Conservation (phyloP, 2,329 filamentous ascomycete genomes). For the Biscogniauxia mediterranea region DNA sequence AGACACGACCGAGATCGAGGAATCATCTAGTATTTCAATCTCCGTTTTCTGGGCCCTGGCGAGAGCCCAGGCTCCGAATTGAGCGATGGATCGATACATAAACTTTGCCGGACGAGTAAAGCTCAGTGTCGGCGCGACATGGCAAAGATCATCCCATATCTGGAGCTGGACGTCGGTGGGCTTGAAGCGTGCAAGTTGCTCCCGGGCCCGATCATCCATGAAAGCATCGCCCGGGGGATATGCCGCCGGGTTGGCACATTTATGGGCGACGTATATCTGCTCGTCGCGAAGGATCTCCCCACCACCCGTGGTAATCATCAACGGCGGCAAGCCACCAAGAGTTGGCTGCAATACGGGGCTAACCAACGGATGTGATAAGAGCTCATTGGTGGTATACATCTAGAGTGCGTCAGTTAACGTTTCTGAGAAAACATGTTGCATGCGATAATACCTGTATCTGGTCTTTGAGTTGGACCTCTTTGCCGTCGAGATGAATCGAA, state of each 20-base stretch:
- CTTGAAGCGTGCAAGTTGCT: constrained; percentile 63
- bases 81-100: constrained; percentile 90
- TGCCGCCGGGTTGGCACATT: constrained; percentile 77
- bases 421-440: not conserved
- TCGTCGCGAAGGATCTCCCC: constrained; percentile 90
- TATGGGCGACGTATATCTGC: constrained; percentile 92
- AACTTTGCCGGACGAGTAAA: constrained; percentile 95
- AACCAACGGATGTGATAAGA: constrained; percentile 83
- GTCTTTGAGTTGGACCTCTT: constrained; percentile 73
- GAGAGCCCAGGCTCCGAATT: constrained; percentile 90
- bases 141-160: constrained; percentile 93
- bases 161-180: constrained; percentile 92
- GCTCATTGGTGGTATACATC: constrained; percentile 77
- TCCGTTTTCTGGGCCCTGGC: constrained; percentile 75
- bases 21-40: constrained; percentile 80
- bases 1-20: constrained; percentile 73
- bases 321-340: constrained; percentile 82
- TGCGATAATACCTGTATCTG: constrained; percentile 74
- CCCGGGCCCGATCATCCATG: constrained; percentile 61
- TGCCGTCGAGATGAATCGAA: constrained; percentile 68
- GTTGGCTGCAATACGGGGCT: constrained; percentile 87
- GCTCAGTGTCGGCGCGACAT: constrained; percentile 88
- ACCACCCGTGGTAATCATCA: constrained; percentile 83
- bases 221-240: constrained; percentile 69
- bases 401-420: constrained; percentile 29